Conservation (phyloP, 139 green algal species). For the Bryopsis sp. region DNA sequence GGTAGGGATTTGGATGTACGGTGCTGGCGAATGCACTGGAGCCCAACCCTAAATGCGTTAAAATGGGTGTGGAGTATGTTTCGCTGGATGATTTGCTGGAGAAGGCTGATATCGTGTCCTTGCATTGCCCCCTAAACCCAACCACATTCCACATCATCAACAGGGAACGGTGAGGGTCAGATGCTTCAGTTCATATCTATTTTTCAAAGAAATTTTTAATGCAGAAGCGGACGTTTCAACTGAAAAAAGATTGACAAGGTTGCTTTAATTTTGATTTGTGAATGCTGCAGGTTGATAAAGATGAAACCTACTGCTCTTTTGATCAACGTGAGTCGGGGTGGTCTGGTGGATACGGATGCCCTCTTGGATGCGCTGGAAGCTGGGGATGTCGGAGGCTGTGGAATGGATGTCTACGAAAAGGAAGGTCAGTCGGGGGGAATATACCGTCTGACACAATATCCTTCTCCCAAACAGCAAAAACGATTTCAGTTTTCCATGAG, state of each 20-base stretch:
- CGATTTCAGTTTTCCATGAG: no score
- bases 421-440: slow-evolving; percentile 29
- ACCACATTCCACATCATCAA: slow-evolving; percentile 65
- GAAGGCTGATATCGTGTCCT: slow-evolving; percentile 41
- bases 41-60: slow-evolving; percentile 25
- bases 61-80: slow-evolving; percentile 46
- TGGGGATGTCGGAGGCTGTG: slow-evolving; percentile 32
- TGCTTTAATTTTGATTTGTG: not conserved
- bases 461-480: no score
- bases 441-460: no score
- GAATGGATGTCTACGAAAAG: slow-evolving; percentile 49
- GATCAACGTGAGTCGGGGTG: slow-evolving; percentile 55
- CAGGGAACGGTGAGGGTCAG: slow-evolving; percentile 25
- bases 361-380: slow-evolving; percentile 43
- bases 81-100: slow-evolving; percentile 40
- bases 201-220: not conserved
- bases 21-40: slow-evolving; percentile 50
- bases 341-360: slow-evolving; percentile 60
- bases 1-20: slow-evolving; percentile 44
- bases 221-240: not conserved
- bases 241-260: not conserved
- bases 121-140: slow-evolving; percentile 55
- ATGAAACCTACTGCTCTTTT: slow-evolving; percentile 59
- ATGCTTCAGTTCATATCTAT: not conserved
- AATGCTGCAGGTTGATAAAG: slow-evolving; percentile 31